Conservation (phyloP, 2,329 filamentous ascomycete species). For the Fulvia fulva region DNA sequence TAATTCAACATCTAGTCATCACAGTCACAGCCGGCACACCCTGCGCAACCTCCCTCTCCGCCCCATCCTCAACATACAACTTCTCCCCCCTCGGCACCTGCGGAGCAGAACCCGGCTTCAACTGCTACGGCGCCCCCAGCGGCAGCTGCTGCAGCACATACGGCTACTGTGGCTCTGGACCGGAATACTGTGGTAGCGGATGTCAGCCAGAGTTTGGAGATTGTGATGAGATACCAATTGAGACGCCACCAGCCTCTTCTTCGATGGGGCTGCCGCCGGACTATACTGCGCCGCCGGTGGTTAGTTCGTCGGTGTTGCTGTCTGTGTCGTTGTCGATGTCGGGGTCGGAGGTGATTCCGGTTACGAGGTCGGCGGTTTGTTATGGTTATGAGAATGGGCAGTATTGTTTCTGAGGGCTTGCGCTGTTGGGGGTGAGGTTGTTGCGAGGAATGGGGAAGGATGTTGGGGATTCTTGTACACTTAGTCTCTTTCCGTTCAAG, state of each 20-base stretch:
- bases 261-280: no score
- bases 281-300: no score
- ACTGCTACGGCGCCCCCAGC: constrained; percentile 6
- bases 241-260: background rate
- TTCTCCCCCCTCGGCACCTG: constrained; percentile 6
- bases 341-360: no score
- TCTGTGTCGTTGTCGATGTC: no score
- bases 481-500: no score
- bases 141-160: constrained; percentile 10
- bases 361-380: no score
- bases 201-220: constrained; percentile 5
- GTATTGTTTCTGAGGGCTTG: no score
- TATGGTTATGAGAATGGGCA: no score
- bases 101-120: constrained; percentile 2
- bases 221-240: background rate
- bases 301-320: no score
- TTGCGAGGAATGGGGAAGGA: no score
- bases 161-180: constrained; percentile 5
- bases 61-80: background rate
- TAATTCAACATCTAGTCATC: background rate
- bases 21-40: background rate
- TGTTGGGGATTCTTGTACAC: no score
- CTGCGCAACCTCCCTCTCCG: background rate
- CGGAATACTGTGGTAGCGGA: constrained; percentile 6
- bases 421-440: no score